phyloP scores from a whole-genome alignment of 352 stramenopile species.

The Globisporangium spinosum region DNA sequence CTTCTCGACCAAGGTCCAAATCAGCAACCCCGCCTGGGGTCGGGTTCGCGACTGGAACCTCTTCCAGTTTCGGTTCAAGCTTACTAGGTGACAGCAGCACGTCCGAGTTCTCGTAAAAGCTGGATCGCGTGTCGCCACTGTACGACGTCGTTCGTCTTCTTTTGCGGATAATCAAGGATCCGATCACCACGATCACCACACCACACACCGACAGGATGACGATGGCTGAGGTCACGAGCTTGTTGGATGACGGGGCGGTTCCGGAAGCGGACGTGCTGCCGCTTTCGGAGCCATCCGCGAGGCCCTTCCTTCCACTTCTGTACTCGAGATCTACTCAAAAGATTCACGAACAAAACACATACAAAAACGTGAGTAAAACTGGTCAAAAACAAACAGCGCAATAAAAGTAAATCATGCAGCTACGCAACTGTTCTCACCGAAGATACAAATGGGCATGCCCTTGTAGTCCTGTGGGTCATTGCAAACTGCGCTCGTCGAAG shows the following conservation, averaged over 20 bases:
- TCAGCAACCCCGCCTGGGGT: conserved; percentile 32
- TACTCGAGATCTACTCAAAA: background rate
- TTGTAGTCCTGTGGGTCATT: background rate
- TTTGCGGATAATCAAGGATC: conserved; percentile 12
- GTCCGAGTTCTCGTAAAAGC: conserved; percentile 21
- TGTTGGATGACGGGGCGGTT: conserved; percentile 6
- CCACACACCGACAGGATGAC: conserved; percentile 12
- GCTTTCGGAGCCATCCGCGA: background rate
- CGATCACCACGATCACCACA: conserved; percentile 15
- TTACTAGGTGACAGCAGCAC: conserved; percentile 19
- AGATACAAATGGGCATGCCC: conserved; percentile 24
- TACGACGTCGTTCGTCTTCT: background rate
- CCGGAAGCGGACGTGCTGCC: background rate
- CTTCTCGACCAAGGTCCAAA: conserved; percentile 45
- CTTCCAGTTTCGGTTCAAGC: conserved; percentile 12
- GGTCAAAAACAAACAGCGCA: background rate
- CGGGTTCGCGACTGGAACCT: background rate
- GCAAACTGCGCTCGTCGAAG: conserved; percentile 6
- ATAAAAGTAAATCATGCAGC: background rate
- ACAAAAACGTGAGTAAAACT: background rate
- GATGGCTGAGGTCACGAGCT: conserved; percentile 18
- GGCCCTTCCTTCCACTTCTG: conserved; percentile 4
- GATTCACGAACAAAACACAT: background rate
- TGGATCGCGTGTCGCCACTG: conserved; percentile 18
- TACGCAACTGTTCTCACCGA: conserved; percentile 9